phyloP scores from a whole-genome alignment of 352 stramenopile species.

The Globisporangium carolinianum region DNA sequence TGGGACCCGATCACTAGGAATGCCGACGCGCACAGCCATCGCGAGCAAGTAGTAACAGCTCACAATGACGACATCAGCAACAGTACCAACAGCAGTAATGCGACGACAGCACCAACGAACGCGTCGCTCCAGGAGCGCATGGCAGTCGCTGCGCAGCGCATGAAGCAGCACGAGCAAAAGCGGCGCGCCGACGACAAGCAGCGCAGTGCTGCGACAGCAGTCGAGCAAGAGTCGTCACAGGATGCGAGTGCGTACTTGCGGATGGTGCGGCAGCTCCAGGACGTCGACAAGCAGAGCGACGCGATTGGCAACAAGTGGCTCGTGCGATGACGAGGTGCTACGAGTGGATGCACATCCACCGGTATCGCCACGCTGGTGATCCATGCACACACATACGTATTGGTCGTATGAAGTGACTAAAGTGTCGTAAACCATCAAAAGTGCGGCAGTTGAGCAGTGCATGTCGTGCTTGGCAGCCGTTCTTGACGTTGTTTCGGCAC shows the following conservation, averaged over 20 bases:
- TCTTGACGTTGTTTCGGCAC: no score
- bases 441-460: no score
- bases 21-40: slow-evolving; percentile 14
- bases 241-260: slow-evolving; percentile 27
- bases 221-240: neutral
- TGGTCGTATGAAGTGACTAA: no score
- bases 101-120: slow-evolving; percentile 5
- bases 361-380: no score
- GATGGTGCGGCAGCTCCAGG: slow-evolving; percentile 59
- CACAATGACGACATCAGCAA: slow-evolving; percentile 1
- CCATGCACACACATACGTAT: no score
- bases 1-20: slow-evolving; percentile 26
- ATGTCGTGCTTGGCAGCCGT: no score
- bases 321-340: slow-evolving; percentile 29
- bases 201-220: slow-evolving; percentile 3
- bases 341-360: no score
- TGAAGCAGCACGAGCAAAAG: slow-evolving; percentile 38
- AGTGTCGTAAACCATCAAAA: no score
- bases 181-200: slow-evolving; percentile 9
- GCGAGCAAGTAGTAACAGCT: slow-evolving; percentile 27
- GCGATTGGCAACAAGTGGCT: slow-evolving; percentile 58
- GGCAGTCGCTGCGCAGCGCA: slow-evolving; percentile 46
- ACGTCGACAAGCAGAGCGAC: slow-evolving; percentile 45
- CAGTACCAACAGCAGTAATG: slow-evolving; percentile 1
- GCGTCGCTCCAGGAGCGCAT: slow-evolving; percentile 52